A percentile compares a stretch with the other conserved stretches of the same genome.
phyloP scores from a whole-genome alignment of 306 rosid genomes.

The Citrullus mucosospermus region DNA sequence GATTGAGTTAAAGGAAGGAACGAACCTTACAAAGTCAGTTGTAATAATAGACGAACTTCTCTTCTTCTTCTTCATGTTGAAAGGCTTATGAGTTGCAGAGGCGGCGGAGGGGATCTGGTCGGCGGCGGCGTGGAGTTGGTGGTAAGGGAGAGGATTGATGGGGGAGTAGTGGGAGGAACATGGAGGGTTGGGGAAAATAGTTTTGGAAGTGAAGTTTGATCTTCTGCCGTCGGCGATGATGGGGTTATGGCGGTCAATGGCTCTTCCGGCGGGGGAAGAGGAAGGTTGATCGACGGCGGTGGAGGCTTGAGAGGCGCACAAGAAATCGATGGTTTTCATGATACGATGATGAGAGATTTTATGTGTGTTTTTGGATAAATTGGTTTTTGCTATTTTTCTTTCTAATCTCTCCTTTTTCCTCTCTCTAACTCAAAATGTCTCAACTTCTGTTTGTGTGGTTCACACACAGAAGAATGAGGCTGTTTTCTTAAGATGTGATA shows the following conservation, averaged over 20 bases:
- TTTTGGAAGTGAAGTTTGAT: neutral
- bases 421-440: no score
- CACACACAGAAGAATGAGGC: no score
- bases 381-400: neutral
- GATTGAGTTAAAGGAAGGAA: neutral
- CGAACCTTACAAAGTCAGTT: slow-evolving; percentile 9
- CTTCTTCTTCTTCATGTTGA: neutral
- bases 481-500: no score
- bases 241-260: slow-evolving; percentile 92
- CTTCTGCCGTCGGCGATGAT: slow-evolving; percentile 48
- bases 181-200: slow-evolving; percentile 14
- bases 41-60: slow-evolving; percentile 11
- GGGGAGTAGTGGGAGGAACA: slow-evolving; percentile 27
- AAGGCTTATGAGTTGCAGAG: slow-evolving; percentile 9
- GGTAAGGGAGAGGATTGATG: slow-evolving; percentile 29
- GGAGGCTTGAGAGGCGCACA: slow-evolving; percentile 90
- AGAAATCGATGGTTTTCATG: slow-evolving; percentile 61
- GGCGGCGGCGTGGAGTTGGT: slow-evolving; percentile 18
- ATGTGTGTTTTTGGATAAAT: slow-evolving; percentile 12
- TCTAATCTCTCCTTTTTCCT: no score
- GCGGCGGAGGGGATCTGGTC: slow-evolving; percentile 12
- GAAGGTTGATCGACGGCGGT: slow-evolving; percentile 59
- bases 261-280: slow-evolving; percentile 40
- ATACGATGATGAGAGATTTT: neutral
- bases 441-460: no score